Base-by-base conservation (phyloP, 2,329 filamentous ascomycete genomes). In the Huntiella bhutanensis region DNA sequence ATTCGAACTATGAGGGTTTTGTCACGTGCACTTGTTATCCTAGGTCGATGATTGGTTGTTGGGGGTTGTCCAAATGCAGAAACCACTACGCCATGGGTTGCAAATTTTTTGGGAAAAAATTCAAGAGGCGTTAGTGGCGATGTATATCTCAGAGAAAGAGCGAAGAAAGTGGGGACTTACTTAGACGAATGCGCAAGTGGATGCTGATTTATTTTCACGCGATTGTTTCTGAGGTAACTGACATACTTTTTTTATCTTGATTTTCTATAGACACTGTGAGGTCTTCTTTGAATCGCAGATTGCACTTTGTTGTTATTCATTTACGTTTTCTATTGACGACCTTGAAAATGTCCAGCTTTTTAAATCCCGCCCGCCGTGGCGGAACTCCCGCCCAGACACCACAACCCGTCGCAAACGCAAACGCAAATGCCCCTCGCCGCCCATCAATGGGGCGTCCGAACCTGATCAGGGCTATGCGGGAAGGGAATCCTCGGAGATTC, bases 381-480 rank as follows among this genome's bases (percentile, higher is more conserved):
- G 51, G 49, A 12, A 58, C 58, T 53, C 51, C 48, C 51, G 55
- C 38, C 54, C 56, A 46, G 49, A 46, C 50, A 53, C 46, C 46
- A 52, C 53, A 39, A 57, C 54, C 50, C 64, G 22, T 7, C 8
- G 8, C 22, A 28, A 28, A 10, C 22, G 22, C 22, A 8, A 28
- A 3, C 7, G 22, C 2, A 19, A 19, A 19, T 19, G 33, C 16
- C 45, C 51, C 37, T 45, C 46, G 36, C 33, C 63, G 59, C 51
- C 67, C 64, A 48, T 28, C 22, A 28, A 28, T 28, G 2, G 22
- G 59, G 60, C 51, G 65, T 38, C 56, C 67, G n/a, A 70, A 68
- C 46, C 61, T 66, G 15, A 61, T 66, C 50, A 66, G 69, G 46
- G 69, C 68, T 41, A 66, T 73, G 56, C 65, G 69, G 45, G 69